Base-by-base conservation (phyloP, 2,329 filamentous ascomycete genomes). In the Diaporthe caulivora region DNA sequence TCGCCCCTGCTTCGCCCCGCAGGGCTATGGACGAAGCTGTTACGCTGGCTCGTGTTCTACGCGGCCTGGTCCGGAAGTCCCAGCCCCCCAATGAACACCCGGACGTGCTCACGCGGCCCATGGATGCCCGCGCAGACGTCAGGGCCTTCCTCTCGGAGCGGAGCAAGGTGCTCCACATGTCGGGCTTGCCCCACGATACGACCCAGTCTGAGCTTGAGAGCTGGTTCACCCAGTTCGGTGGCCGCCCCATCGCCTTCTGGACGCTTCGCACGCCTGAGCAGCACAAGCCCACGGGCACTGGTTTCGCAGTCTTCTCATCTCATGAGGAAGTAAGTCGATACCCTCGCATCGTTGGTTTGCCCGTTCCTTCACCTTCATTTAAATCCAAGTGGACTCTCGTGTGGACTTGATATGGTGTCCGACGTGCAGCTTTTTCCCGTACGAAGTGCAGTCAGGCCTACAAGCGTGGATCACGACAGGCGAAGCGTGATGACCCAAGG, bases 211-310 rank as follows among this genome's bases (percentile, higher is more conserved):
- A 99, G 86, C 90, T 99, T 31, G 97, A 99, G 86, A 98, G 95
- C 85, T 99, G 97, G 97, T 99, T 98, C 82, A 99, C 97, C 40
- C 97, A 99, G 84, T 99, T 98, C 81, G 97, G 97, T 76, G 97
- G 97, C 65, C 94, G 97, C 55, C 97, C 97, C 40, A 99, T 99
- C 85, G 97, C 97, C 26, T 99, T 99, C 86, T 99, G 97, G 97
- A 99, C 97, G 24, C 89, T 99, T 67, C 94, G 96, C 76, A 99
- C 97, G 18, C 97, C 97, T 3, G 97, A 99, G 84, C 97, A 98
- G 86, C 97, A 98, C 86, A 99, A 99, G 88, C 97, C 97, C n/a
- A 99, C 97, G 13, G 97, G 97, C 55, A 97, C 96, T 71, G 97
- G 97, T 70, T 99, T 99, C 84, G 97, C 97, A 65, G 96, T 99